Percentiles rank a stretch among this genome's conserved stretches.
These are phyloP conservation scores for Aspergillus ostianus DNA, from an alignment of 495 filamentous ascomycete genomes.

Conservation along the genomic window DNA sequence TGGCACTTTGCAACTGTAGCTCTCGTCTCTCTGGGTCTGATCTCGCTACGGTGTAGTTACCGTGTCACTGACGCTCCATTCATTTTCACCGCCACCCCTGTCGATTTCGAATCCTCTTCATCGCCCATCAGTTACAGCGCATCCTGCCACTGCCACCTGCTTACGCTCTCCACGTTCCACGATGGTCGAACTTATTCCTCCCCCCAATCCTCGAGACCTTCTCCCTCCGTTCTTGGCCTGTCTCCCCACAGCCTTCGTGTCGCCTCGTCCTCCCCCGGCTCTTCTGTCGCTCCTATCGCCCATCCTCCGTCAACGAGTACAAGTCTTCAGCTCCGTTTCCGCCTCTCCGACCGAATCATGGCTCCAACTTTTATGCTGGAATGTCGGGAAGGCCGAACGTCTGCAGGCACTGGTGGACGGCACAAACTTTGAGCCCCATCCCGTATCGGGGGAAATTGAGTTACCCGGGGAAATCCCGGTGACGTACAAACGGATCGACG, in stretches of 20 bases:
- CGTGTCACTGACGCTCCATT: background rate
- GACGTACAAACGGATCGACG: conserved; percentile 72
- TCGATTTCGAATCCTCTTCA: background rate
- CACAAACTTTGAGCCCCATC: conserved; percentile 79
- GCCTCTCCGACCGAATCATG: conserved; percentile 70
- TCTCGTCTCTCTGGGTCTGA: too few relatives aligned
- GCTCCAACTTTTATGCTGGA: conserved; percentile 89
- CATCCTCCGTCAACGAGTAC: conserved; percentile 84
- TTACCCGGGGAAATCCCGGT: conserved; percentile 60
- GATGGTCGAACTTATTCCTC: conserved; percentile 57
- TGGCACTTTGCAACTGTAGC: background rate
- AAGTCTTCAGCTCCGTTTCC: conserved; percentile 60
- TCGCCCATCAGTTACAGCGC: background rate
- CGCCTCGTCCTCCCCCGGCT: conserved; percentile 70
- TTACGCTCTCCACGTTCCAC: conserved; percentile 6
- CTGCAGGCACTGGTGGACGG: conserved; percentile 64
- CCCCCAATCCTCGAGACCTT: conserved; percentile 62
- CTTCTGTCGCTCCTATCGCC: conserved; percentile 83
- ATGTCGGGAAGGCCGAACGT: conserved; percentile 60
- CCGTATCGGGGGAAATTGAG: conserved; percentile 90
- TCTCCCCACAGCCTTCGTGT: conserved; percentile 79
- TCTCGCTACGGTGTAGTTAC: background rate
- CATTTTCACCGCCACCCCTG: background rate
- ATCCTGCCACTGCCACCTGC: background rate
- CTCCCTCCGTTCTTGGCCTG: conserved; percentile 79